These are phyloP conservation scores for Phaeoacremonium minimum DNA, from an alignment of 2,329 filamentous ascomycete species.

Conservation along the genomic window DNA sequence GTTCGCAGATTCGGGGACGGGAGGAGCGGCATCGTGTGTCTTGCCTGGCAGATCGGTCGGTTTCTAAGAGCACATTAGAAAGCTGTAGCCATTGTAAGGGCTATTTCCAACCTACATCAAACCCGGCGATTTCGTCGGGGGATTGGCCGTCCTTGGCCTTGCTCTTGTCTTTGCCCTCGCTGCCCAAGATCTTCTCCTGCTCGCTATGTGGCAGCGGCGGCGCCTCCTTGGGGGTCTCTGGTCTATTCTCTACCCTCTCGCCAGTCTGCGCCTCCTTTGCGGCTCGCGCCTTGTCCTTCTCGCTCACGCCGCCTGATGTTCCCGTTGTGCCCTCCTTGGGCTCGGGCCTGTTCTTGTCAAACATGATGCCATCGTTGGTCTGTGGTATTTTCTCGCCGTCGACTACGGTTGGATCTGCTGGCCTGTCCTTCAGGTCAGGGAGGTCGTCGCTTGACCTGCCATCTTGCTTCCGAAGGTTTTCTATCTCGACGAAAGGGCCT, in stretches of 20 bases:
- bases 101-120: conserved; percentile 53
- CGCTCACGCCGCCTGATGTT: conserved; percentile 83
- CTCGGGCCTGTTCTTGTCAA: conserved; percentile 70
- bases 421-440: conserved; percentile 44
- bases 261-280: conserved; percentile 62
- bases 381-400: conserved; percentile 60
- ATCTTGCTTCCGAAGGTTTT: conserved; percentile 29
- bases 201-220: conserved; percentile 80
- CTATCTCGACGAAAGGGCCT: conserved; percentile 70
- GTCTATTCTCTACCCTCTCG: conserved; percentile 67
- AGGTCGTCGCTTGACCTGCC: conserved; percentile 26
- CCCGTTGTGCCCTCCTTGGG: conserved; percentile 85
- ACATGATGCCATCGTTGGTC: conserved; percentile 82
- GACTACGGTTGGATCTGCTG: conserved; percentile 45
- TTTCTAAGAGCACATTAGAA: too few relatives aligned
- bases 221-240: conserved; percentile 79
- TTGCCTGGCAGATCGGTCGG: conserved; percentile 76
- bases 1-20: conserved; percentile 60
- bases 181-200: conserved; percentile 58
- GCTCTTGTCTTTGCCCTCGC: conserved; percentile 33
- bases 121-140: conserved; percentile 36
- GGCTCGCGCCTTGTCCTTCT: conserved; percentile 75
- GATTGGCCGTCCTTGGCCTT: conserved; percentile 32
- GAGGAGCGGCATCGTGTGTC: conserved; percentile 69
- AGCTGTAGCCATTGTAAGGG: too few relatives aligned